Evolutionary conservation across 768 basidiomycete species (phyloP).

Genomic region (Vararia minispora): DNA sequence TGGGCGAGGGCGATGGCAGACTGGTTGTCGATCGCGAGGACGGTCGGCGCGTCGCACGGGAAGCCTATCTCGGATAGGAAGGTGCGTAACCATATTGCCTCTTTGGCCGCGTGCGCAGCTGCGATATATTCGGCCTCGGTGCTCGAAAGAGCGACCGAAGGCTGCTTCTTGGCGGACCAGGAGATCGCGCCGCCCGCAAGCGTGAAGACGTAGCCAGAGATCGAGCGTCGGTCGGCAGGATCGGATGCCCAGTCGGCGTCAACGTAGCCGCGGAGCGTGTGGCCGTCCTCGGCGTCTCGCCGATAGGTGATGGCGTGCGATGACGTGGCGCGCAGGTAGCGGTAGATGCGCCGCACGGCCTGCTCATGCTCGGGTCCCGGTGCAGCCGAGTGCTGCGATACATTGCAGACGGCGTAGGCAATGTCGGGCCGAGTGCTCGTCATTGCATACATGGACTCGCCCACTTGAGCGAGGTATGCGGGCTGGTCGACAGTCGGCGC

Average conservation of each 20-base stretch:
- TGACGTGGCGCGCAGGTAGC: no score
- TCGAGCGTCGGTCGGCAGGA: slow-evolving; percentile 19
- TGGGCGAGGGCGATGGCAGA: slow-evolving; percentile 22
- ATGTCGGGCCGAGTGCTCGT: neutral
- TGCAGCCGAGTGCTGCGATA: neutral
- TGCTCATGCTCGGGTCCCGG: neutral
- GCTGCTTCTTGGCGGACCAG: slow-evolving; percentile 23
- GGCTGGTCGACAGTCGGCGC: no score
- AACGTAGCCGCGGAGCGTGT: no score
- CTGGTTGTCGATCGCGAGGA: slow-evolving; percentile 26
- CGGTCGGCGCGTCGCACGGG: slow-evolving; percentile 9
- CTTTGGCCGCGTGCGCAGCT: slow-evolving; percentile 16
- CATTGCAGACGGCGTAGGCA: neutral
- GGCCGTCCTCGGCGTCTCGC: no score
- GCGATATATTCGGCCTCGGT: slow-evolving; percentile 31
- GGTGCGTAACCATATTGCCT: slow-evolving; percentile 15
- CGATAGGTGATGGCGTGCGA: no score
- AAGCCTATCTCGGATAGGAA: slow-evolving; percentile 13
- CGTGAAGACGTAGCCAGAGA: slow-evolving; percentile 26
- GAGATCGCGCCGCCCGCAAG: slow-evolving; percentile 19
- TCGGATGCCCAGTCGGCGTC: slow-evolving; percentile 19
- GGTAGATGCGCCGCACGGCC: neutral
- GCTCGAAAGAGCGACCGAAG: slow-evolving; percentile 24
- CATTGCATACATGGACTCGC: neutral
- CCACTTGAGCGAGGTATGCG: no score